phyloP scores from a whole-genome alignment of 169 alveolate species.

The Plasmodium falciparum region DNA sequence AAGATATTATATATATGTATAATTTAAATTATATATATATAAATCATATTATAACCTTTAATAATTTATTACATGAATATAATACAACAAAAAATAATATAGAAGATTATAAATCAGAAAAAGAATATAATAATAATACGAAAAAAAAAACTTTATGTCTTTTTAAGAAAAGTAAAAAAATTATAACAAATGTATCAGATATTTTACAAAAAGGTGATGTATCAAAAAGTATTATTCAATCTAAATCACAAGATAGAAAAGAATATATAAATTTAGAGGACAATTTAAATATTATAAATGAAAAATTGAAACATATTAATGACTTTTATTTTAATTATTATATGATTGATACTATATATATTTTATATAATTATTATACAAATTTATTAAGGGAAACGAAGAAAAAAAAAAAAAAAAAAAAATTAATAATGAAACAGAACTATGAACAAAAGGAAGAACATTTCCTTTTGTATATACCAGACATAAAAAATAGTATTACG shows the following conservation, averaged over 20 bases:
- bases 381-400: constrained; percentile 37
- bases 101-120: background rate
- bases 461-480: constrained; percentile 53
- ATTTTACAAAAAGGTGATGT: background rate
- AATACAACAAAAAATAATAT: background rate
- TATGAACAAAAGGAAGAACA: constrained; percentile 1
- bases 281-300: background rate
- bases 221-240: too few species aligned
- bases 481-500: constrained; percentile 45
- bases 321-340: constrained; percentile 67
- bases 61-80: constrained; percentile 9
- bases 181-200: background rate
- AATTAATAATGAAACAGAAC: background rate
- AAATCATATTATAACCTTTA: constrained; percentile 48
- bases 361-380: constrained; percentile 57
- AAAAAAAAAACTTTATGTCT: background rate
- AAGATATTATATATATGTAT: constrained; percentile 45
- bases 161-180: background rate
- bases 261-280: background rate
- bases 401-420: constrained; percentile 3
- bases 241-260: background rate
- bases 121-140: background rate
- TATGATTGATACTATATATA: constrained; percentile 58
- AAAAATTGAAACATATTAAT: background rate
- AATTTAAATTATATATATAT: constrained; percentile 68